A percentile compares a stretch with the other conserved stretches of the same genome.
Evolutionary conservation across 768 basidiomycete genomes (phyloP).

Genomic region (Boletus patriciae): DNA sequence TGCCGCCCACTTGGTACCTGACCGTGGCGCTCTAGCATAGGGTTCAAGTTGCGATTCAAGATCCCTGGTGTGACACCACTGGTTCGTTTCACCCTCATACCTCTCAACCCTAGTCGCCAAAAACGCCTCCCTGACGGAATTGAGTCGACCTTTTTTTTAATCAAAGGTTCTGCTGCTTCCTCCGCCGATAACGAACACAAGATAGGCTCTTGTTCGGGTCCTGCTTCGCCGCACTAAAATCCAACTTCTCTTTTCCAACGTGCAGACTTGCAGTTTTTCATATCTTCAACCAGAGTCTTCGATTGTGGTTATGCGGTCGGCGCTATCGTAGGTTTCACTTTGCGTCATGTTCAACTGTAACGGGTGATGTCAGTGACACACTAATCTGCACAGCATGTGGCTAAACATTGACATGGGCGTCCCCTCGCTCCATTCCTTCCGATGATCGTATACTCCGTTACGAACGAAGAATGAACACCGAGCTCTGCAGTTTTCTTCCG

Average conservation of each 20-base stretch:
- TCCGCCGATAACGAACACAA: constrained; percentile 18
- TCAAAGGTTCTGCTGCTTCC: neutral
- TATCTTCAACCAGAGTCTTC: neutral
- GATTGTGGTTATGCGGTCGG: neutral
- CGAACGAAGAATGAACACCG: neutral
- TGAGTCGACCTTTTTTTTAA: constrained; percentile 3
- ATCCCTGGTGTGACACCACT: neutral
- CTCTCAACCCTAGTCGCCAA: neutral
- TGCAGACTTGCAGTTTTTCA: neutral
- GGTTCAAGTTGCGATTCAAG: neutral
- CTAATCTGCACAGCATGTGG: constrained; percentile 18
- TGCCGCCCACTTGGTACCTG: constrained; percentile 13
- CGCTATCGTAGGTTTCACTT: neutral
- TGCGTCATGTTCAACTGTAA: neutral
- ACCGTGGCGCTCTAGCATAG: neutral
- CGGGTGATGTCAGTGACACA: neutral
- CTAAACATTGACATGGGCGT: constrained; percentile 2
- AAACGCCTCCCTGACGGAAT: constrained; percentile 7
- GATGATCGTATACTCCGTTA: constrained; percentile 2
- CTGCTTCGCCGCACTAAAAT: constrained; percentile 1
- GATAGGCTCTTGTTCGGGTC: neutral
- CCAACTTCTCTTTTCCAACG: neutral
- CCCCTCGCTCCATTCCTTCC: neutral
- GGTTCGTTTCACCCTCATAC: constrained; percentile 14
- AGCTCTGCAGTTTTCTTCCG: constrained; percentile 3